These are phyloP conservation scores for Citrus cavaleriei DNA, from an alignment of 345 rosid species.

Conservation along the genomic window DNA sequence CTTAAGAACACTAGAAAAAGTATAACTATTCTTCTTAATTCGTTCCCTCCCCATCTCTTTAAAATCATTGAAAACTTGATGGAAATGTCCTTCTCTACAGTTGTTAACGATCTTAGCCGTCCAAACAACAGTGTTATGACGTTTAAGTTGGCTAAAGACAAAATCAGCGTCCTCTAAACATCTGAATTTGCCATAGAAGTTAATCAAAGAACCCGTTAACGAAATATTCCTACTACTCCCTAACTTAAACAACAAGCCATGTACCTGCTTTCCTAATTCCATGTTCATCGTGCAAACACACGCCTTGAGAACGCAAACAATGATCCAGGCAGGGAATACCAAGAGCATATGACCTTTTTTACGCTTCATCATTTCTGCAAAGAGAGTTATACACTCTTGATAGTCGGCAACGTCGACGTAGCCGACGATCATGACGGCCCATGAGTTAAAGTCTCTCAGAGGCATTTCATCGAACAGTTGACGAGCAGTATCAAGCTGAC, in stretches of 20 bases:
- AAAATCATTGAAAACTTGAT: constrained; percentile 43
- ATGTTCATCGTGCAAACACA: constrained; percentile 43
- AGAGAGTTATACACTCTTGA: constrained; percentile 38
- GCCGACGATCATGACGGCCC: constrained; percentile 51
- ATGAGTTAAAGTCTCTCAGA: constrained; percentile 44
- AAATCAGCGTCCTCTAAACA: constrained; percentile 39
- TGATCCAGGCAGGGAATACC: constrained; percentile 40
- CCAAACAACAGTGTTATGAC: constrained; percentile 38
- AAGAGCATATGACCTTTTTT: background rate
- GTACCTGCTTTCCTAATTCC: constrained; percentile 65
- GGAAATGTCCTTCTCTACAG: constrained; percentile 41
- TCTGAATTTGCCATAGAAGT: constrained; percentile 50
- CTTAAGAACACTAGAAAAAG: constrained; percentile 46
- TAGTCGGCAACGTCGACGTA: constrained; percentile 36
- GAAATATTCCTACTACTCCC: constrained; percentile 33
- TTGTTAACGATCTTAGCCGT: constrained; percentile 50
- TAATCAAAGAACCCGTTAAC: constrained; percentile 39
- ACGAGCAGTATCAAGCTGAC: constrained; percentile 40
- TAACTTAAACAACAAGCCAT: constrained; percentile 52
- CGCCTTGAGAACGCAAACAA: constrained; percentile 45
- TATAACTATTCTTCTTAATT: constrained; percentile 32
- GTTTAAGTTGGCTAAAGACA: constrained; percentile 33
- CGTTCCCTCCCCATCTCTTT: constrained; percentile 45
- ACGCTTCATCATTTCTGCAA: constrained; percentile 31
- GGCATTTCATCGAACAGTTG: constrained; percentile 68